Conservation (phyloP, 2,329 filamentous ascomycete species). For the Sphaerostilbella broomeana region DNA sequence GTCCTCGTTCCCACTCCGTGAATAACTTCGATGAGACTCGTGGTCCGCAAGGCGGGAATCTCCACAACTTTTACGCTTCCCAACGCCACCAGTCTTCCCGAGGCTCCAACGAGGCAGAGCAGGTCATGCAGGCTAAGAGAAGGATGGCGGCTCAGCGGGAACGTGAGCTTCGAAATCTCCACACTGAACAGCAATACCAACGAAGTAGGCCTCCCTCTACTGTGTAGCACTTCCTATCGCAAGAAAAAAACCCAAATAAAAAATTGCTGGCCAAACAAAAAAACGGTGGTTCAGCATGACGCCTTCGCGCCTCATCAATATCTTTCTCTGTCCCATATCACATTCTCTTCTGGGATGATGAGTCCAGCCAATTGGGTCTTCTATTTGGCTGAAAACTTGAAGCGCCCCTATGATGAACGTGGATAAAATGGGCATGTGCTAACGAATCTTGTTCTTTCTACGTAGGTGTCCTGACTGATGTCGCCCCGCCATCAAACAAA, state of each 20-base stretch:
- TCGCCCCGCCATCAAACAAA: slow-evolving; percentile 50
- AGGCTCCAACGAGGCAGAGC: slow-evolving; percentile 84
- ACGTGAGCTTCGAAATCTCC: slow-evolving; percentile 97
- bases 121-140: slow-evolving; percentile 98
- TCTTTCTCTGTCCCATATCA: slow-evolving; percentile 11
- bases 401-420: slow-evolving; percentile 19
- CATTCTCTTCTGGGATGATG: slow-evolving; percentile 11
- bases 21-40: slow-evolving; percentile 74
- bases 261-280: slow-evolving; percentile 22
- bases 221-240: slow-evolving; percentile 53
- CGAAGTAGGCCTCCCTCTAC: slow-evolving; percentile 87
- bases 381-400: slow-evolving; percentile 6
- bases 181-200: slow-evolving; percentile 99
- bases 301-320: slow-evolving; percentile 11
- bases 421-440: slow-evolving; percentile 25
- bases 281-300: slow-evolving; percentile 17
- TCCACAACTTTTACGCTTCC: slow-evolving; percentile 89
- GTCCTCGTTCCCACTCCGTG: slow-evolving; percentile 73
- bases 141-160: slow-evolving; percentile 98
- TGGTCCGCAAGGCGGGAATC: slow-evolving; percentile 62
- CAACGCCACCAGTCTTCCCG: slow-evolving; percentile 86
- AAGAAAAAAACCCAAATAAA: slow-evolving; percentile 26
- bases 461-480: slow-evolving; percentile 47
- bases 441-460: slow-evolving; percentile 32
- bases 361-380: slow-evolving; percentile 10